Base-by-base conservation (phyloP, 768 basidiomycete genomes). In the Leucosporidium yakuticum region DNA sequence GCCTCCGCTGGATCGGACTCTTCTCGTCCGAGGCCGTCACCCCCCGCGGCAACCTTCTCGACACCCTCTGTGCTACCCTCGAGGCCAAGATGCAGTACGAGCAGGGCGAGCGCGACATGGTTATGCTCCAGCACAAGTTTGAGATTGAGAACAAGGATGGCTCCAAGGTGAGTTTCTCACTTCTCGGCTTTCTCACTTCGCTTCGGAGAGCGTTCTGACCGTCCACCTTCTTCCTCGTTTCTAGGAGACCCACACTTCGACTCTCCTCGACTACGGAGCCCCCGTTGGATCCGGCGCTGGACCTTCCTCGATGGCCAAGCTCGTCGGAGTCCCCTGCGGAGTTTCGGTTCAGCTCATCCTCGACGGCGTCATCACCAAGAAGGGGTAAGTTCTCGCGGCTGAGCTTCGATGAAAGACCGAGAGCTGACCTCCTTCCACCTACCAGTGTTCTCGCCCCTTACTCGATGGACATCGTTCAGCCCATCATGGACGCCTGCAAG, bases 61-160 rank as follows among this genome's bases (percentile, higher is more conserved):
- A 96, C 80, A 94, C 96, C 5, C 87, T 99, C 68, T 96, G 94
- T 78, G 90, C 85, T 4, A 86, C 84, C 27, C 84, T 99, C 59
- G 94, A 99, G 82, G 85, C 82, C 68, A 84, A 95, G 78, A 96
- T 97, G 90, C 85, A 87, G 79, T 97, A 95, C 80, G 89, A 87
- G 70, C 80, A 83, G 57, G 91, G 90, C 70, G 93, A 98, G 80
- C 87, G 91, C 17, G 95, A 99, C 79, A 85, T 98, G 69, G 90
- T 99, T 68, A 91, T 98, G 87, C 86, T 99, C 63, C 95, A 97
- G 81, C 95, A 99, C 85, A 95, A 94, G 82, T 98, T 99, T 77
- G 81, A 91, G 74, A 87, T 98, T 48, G 87, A 93, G 77, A 89
- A 88, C 85, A 83, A 84, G 44, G 91, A 97, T 76, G 93, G 95